A percentile compares a stretch with the other conserved stretches of the same genome.
Conservation (phyloP, 2,329 filamentous ascomycete species). For the Cercospora janseana region DNA sequence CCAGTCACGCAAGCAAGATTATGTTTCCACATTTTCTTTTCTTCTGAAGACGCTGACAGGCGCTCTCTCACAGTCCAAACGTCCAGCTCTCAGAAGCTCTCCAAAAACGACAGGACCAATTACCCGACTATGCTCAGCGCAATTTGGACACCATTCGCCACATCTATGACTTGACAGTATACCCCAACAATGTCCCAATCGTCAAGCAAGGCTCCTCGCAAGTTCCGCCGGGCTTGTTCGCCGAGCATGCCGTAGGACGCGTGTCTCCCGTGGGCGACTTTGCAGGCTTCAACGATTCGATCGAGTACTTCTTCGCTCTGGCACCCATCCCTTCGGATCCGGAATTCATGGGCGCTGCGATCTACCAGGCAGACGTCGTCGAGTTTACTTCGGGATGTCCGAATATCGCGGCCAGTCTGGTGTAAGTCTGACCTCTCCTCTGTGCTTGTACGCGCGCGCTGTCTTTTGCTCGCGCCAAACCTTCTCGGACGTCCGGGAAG, state of each 20-base stretch:
- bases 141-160: conserved; percentile 14
- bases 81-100: background rate
- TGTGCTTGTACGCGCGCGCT: background rate
- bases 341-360: conserved; percentile 26
- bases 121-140: conserved; percentile 15
- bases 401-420: conserved; percentile 25
- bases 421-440: conserved; percentile 6
- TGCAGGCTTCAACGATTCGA: conserved; percentile 43
- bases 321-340: conserved; percentile 35
- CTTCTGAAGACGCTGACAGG: background rate
- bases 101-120: conserved; percentile 8
- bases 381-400: conserved; percentile 26
- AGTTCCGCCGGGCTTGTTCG: conserved; percentile 44
- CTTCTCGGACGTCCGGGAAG: background rate
- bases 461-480: too few species aligned
- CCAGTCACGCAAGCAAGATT: background rate
- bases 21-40: background rate
- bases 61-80: background rate
- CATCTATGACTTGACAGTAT: conserved; percentile 26
- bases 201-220: conserved; percentile 37
- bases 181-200: conserved; percentile 42
- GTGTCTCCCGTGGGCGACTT: conserved; percentile 47
- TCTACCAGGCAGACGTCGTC: conserved; percentile 30
- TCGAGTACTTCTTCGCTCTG: conserved; percentile 49
- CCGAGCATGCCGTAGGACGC: conserved; percentile 40